Evolutionary conservation across 306 rosid genomes (phyloP).

Genomic region (cucumber (Cucumis sativus)): DNA sequence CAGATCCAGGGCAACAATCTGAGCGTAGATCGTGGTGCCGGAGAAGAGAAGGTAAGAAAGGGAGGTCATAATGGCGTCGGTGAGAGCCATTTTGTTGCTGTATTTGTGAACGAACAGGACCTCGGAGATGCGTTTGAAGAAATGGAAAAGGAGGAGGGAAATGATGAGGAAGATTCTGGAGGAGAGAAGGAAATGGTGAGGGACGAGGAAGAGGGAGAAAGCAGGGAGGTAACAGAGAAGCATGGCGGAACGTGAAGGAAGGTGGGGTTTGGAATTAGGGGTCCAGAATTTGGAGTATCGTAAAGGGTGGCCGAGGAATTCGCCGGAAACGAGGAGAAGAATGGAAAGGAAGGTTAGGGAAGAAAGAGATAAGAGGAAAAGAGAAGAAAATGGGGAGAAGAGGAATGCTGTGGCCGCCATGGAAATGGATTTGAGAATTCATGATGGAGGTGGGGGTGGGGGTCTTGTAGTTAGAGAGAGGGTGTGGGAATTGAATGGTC

Average conservation of each 20-base stretch:
- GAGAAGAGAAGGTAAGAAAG: conserved; percentile 30
- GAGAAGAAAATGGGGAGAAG: conserved; percentile 36
- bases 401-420: conserved; percentile 1
- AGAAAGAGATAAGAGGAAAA: conserved; percentile 24
- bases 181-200: not conserved
- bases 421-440: too few species aligned
- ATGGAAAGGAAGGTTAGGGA: conserved; percentile 12
- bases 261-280: not conserved
- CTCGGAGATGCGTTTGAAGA: conserved; percentile 56
- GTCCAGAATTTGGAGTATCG: conserved; percentile 48
- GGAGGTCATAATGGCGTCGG: conserved; percentile 20
- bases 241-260: conserved; percentile 48
- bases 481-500: too few species aligned
- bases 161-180: conserved; percentile 29
- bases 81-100: conserved; percentile 41
- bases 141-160: conserved; percentile 41
- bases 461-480: too few species aligned
- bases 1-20: conserved; percentile 25
- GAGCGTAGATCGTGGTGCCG: conserved; percentile 35
- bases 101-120: conserved; percentile 57
- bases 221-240: conserved; percentile 46
- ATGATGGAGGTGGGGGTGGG: too few species aligned
- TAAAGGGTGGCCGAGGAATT: conserved; percentile 36
- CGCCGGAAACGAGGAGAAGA: conserved; percentile 17
- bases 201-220: conserved; percentile 30